Base-by-base conservation (phyloP, 495 filamentous ascomycete genomes). In the Neurospora sp. region DNA sequence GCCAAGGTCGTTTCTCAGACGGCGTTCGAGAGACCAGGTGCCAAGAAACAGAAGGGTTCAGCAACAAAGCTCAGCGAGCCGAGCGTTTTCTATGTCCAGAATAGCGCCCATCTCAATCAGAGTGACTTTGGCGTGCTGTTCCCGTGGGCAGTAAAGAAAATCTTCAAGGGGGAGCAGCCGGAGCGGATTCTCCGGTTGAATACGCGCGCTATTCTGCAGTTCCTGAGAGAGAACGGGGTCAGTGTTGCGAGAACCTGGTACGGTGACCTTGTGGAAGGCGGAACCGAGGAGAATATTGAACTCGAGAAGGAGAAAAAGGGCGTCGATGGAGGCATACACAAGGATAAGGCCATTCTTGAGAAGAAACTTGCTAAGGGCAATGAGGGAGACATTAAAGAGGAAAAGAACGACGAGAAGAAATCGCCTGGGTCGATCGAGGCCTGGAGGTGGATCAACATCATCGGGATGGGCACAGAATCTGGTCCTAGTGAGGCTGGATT, bases 91-190 rank as follows among this genome's bases (percentile, higher is more conserved):
- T 94, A 90, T 76, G 86, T 89, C 3, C 74, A 79, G 10, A 76
- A 80, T 10, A 89, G 87, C 5, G 91, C 91, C 0, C 92, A 95
- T 78, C 83, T 94, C 31, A 89, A 82, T 42, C 92, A 94, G 81
- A 89, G 86, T 17, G 92, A 94, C 75, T 94, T 94, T 78, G 92
- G 89, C n/a, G 77, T 93, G 12, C 79, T 95, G 22, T 94, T 94
- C 77, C 91, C 93, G 0, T 88, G 87, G 81, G 75, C 91, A 27
- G 89, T 88, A 31, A 85, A 84, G 69, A 82, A 82, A 69, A 81
- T 89, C 8, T 87, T 90, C 74, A 84, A 84, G 5, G 85, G 85
- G 3, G 87, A 89, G 72, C 85, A 89, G 69, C 91, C 91, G 0
- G 89, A 89, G 74, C 80, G 88, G 2, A 85, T 87, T 1, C 76